phyloP scores from a whole-genome alignment of 345 rosid genomes.

The Acer yangbiense region DNA sequence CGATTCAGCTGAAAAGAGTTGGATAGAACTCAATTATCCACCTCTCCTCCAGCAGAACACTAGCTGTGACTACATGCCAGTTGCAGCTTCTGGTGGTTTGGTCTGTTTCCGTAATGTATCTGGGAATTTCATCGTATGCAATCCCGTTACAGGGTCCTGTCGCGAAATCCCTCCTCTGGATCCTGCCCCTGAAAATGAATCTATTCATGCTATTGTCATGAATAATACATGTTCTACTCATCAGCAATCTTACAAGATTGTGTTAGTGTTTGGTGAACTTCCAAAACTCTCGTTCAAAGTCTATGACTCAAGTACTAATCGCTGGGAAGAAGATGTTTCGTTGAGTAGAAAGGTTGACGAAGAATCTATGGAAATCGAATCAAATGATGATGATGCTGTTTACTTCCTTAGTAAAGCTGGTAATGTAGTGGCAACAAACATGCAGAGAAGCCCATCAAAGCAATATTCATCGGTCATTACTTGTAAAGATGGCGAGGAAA shows the following conservation, averaged over 20 bases:
- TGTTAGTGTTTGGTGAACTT: slow-evolving; percentile 65
- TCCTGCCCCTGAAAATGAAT: slow-evolving; percentile 24
- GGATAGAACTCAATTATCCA: slow-evolving; percentile 57
- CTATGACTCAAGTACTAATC: slow-evolving; percentile 48
- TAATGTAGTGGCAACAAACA: slow-evolving; percentile 64
- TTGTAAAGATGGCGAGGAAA: slow-evolving; percentile 48
- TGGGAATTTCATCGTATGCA: slow-evolving; percentile 53
- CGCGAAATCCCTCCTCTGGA: slow-evolving; percentile 44
- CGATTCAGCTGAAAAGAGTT: slow-evolving; percentile 63
- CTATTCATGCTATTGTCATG: slow-evolving; percentile 81
- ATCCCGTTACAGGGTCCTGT: slow-evolving; percentile 68
- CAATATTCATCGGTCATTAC: slow-evolving; percentile 75
- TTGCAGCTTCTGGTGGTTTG: slow-evolving; percentile 80
- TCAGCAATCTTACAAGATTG: slow-evolving; percentile 51
- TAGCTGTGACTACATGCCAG: slow-evolving; percentile 46
- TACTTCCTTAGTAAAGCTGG: slow-evolving; percentile 88
- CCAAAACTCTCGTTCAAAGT: slow-evolving; percentile 53
- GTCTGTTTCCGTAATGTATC: slow-evolving; percentile 62
- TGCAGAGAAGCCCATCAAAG: slow-evolving; percentile 87
- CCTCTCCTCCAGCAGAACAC: slow-evolving; percentile 26
- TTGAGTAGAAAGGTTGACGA: slow-evolving; percentile 43
- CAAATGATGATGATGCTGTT: slow-evolving; percentile 40
- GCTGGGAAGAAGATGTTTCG: slow-evolving; percentile 57
- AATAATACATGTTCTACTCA: slow-evolving; percentile 26
- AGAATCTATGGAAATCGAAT: slow-evolving; percentile 34